These are phyloP conservation scores for Pseudocercospora vitis DNA, from an alignment of 2,329 filamentous ascomycete species.

Conservation along the genomic window DNA sequence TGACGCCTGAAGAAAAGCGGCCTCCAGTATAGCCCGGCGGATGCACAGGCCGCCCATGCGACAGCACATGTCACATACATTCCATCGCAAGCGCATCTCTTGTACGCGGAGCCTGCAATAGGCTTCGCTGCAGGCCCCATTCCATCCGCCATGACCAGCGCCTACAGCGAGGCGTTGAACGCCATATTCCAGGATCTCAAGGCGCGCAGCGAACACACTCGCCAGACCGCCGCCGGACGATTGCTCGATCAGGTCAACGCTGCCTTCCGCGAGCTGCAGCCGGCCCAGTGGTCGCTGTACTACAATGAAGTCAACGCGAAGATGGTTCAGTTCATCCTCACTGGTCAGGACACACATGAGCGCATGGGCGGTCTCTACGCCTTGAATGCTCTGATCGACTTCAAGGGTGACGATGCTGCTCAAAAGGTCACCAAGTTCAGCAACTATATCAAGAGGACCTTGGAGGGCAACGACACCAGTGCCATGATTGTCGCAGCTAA, in stretches of 20 bases:
- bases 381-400: constrained; percentile 89
- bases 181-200: constrained; percentile 36
- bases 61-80: constrained; percentile 1
- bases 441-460: constrained; percentile 80
- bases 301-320: constrained; percentile 65
- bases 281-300: constrained; percentile 74
- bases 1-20: constrained; percentile 6
- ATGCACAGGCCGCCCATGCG: not conserved
- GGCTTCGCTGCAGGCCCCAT: not conserved
- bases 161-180: constrained; percentile 35
- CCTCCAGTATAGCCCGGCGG: not conserved
- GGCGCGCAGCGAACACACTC: constrained; percentile 31
- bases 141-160: constrained; percentile 32
- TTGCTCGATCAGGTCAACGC: constrained; percentile 36
- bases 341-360: constrained; percentile 82
- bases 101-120: constrained; percentile 12
- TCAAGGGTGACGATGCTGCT: constrained; percentile 89
- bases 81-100: not conserved
- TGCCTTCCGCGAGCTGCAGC: constrained; percentile 62
- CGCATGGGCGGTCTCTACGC: constrained; percentile 89
- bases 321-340: constrained; percentile 73
- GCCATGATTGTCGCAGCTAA: constrained; percentile 89
- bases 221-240: constrained; percentile 32
- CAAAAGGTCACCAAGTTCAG: constrained; percentile 94
- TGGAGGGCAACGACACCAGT: constrained; percentile 85